Percentiles rank a stretch among this genome's conserved stretches.
Evolutionary conservation across 2,329 filamentous ascomycete genomes (phyloP).

Genomic region (Verticillium nubilum): DNA sequence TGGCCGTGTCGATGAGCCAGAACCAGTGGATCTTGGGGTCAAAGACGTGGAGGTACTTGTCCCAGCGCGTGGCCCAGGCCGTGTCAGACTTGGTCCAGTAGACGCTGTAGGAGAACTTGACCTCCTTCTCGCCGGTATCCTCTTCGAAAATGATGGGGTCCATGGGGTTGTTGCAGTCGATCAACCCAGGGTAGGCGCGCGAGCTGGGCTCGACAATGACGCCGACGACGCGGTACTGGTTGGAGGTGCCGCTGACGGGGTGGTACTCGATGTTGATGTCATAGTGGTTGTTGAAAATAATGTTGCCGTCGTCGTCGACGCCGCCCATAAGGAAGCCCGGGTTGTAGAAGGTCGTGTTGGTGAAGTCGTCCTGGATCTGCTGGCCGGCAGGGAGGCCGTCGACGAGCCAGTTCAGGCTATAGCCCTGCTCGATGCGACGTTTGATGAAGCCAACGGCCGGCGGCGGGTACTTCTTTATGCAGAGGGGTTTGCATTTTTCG

Average conservation of each 20-base stretch:
- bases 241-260: constrained; percentile 58
- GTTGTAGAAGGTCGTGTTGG: constrained; percentile 77
- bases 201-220: constrained; percentile 84
- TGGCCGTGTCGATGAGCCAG: constrained; percentile 87
- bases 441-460: constrained; percentile 75
- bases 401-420: constrained; percentile 92
- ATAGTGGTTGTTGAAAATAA: constrained; percentile 86
- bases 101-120: constrained; percentile 89
- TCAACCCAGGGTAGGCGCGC: constrained; percentile 49
- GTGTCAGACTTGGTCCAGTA: constrained; percentile 81
- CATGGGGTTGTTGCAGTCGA: constrained; percentile 58
- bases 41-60: constrained; percentile 96
- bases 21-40: constrained; percentile 99
- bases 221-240: constrained; percentile 83
- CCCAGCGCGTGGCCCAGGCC: constrained; percentile 95
- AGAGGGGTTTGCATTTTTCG: constrained; percentile 80
- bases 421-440: constrained; percentile 73
- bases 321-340: constrained; percentile 81
- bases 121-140: constrained; percentile 46
- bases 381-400: constrained; percentile 92
- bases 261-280: constrained; percentile 94
- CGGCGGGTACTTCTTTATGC: constrained; percentile 58
- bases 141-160: constrained; percentile 58
- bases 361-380: constrained; percentile 69
- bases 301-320: constrained; percentile 47